A percentile compares a stretch with the other conserved stretches of the same genome.
These are phyloP conservation scores for Russula abietina DNA, from an alignment of 768 basidiomycete genomes.

Conservation along the genomic window DNA sequence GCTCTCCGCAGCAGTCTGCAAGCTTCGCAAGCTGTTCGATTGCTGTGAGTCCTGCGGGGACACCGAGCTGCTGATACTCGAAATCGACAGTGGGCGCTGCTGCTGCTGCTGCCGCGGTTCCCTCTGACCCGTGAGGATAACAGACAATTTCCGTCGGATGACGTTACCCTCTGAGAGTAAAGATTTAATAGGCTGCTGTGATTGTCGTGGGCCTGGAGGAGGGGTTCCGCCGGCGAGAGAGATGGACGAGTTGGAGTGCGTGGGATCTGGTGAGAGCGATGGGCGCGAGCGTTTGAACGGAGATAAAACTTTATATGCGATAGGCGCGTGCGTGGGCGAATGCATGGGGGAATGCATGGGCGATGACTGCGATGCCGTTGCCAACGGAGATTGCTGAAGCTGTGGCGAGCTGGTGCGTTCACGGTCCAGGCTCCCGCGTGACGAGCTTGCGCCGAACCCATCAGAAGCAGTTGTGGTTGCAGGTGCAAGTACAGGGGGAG, in stretches of 20 bases:
- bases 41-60: slow-evolving; percentile 33
- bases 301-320: slow-evolving; percentile 29
- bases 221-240: slow-evolving; percentile 10
- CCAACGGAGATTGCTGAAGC: background rate
- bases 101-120: slow-evolving; percentile 33
- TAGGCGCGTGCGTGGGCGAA: slow-evolving; percentile 21
- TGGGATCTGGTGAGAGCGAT: slow-evolving; percentile 19
- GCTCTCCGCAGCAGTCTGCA: slow-evolving; percentile 45
- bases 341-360: too few species aligned
- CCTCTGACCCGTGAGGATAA: slow-evolving; percentile 33
- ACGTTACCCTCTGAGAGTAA: slow-evolving; percentile 14
- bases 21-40: slow-evolving; percentile 50
- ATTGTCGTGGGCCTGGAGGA: background rate
- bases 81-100: slow-evolving; percentile 45
- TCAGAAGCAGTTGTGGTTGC: slow-evolving; percentile 11
- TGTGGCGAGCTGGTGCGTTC: slow-evolving; percentile 9
- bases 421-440: slow-evolving; percentile 18
- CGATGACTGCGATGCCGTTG: background rate
- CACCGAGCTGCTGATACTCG: slow-evolving; percentile 41
- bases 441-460: slow-evolving; percentile 17
- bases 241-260: slow-evolving; percentile 21
- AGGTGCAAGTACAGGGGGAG: slow-evolving; percentile 29
- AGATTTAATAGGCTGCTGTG: background rate
- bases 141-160: slow-evolving; percentile 33
- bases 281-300: slow-evolving; percentile 24